A percentile compares a stretch with the other conserved stretches of the same genome.
Evolutionary conservation across 225 moss, liverwort and hornwort genomes (phyloP).

Genomic region (Physcomitrellopsis africana): DNA sequence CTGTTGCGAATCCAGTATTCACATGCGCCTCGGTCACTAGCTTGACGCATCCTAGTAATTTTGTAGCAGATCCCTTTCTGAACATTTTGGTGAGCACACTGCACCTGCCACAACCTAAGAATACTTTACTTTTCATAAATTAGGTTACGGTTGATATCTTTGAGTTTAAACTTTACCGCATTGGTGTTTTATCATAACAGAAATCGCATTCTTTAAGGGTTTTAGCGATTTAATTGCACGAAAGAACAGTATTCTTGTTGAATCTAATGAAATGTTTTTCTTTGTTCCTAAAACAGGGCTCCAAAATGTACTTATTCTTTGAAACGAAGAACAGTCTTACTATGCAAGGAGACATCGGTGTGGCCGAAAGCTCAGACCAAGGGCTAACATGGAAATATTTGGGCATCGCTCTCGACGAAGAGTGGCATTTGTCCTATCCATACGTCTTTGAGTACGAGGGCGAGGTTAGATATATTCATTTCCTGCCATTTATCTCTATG

Average conservation of each 20-base stretch:
- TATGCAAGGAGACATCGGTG: slow-evolving; percentile 87
- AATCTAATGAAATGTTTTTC: no score
- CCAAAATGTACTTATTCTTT: slow-evolving; percentile 73
- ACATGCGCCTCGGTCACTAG: slow-evolving; percentile 82
- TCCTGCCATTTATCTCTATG: no score
- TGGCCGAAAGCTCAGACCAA: slow-evolving; percentile 73
- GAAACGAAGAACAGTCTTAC: slow-evolving; percentile 87
- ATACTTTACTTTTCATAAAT: slow-evolving; percentile 3
- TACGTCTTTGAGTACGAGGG: slow-evolving; percentile 75
- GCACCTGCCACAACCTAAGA: neutral
- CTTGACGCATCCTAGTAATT: slow-evolving; percentile 78
- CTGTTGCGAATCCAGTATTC: slow-evolving; percentile 87
- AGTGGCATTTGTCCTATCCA: slow-evolving; percentile 96
- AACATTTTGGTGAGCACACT: slow-evolving; percentile 58
- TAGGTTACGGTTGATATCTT: neutral
- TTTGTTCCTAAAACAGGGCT: slow-evolving; percentile 49
- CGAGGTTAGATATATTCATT: slow-evolving; percentile 48
- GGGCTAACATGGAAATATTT: slow-evolving; percentile 76
- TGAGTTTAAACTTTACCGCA: neutral
- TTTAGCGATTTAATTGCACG: no score
- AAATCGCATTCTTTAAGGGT: no score
- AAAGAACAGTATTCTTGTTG: no score
- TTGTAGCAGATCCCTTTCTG: slow-evolving; percentile 94
- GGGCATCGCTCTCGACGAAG: slow-evolving; percentile 82
- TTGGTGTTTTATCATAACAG: neutral